Conservation (phyloP, 805 yeast genomes). For the Kodamaea restingae region DNA sequence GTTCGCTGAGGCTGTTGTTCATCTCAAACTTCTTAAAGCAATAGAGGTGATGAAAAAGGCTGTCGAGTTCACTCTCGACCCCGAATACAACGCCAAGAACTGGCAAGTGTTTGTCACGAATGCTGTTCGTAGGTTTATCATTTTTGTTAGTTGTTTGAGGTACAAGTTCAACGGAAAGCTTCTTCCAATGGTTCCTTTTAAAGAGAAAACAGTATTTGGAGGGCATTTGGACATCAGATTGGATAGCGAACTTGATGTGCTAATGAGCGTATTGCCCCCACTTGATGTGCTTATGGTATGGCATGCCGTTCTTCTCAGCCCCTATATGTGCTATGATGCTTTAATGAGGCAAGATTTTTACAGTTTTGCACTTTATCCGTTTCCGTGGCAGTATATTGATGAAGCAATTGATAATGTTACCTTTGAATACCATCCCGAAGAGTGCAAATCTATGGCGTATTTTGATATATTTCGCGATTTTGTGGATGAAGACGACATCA, state of each 20-base stretch:
- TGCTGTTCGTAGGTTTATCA: constrained; percentile 21
- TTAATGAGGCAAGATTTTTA: constrained; percentile 15
- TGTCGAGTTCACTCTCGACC: constrained; percentile 1
- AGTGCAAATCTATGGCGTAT: neutral
- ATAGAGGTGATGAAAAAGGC: constrained; percentile 16
- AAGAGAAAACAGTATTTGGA: neutral
- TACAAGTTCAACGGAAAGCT: neutral
- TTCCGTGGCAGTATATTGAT: constrained; percentile 16
- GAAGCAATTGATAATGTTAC: constrained; percentile 12
- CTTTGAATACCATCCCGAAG: constrained; percentile 12
- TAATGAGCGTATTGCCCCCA: constrained; percentile 14
- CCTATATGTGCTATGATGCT: constrained; percentile 15
- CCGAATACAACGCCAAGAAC: constrained; percentile 8
- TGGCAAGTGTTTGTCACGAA: constrained; percentile 23
- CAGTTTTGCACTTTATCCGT: constrained; percentile 16
- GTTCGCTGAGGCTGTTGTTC: constrained; percentile 16
- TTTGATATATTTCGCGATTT: constrained; percentile 3
- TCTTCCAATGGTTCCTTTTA: too few species aligned
- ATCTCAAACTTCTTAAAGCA: constrained; percentile 21
- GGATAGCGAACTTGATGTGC: neutral
- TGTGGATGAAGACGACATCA: too few species aligned
- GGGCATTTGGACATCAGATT: neutral
- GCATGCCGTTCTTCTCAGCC: constrained; percentile 21
- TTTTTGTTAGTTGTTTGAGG: constrained; percentile 17
- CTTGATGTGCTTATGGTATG: constrained; percentile 23